Conservation (phyloP, 805 yeast genomes). For the Wickerhamiella shivajii region DNA sequence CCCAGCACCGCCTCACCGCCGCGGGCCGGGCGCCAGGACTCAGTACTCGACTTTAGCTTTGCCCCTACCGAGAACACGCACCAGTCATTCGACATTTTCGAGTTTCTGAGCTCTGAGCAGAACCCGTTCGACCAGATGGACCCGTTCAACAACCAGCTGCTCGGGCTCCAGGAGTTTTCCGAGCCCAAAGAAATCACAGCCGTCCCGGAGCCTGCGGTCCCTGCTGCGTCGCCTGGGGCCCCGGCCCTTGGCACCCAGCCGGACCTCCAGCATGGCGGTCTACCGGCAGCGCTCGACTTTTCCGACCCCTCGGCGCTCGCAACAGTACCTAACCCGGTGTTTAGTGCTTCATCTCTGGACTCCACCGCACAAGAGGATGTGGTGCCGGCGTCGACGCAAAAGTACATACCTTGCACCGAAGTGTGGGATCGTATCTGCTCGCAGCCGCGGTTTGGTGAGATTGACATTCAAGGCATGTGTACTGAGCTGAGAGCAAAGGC, state of each 20-base stretch:
- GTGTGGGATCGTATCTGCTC: constrained; percentile 93
- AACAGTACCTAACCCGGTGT: no score
- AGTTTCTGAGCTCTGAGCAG: constrained; percentile 7
- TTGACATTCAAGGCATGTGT: constrained; percentile 92
- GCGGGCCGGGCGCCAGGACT: no score
- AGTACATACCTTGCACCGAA: constrained; percentile 60
- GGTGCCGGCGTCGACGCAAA: constrained; percentile 21
- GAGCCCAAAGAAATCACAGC: no score
- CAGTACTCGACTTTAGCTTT: constrained; percentile 2
- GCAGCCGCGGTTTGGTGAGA: constrained; percentile 84
- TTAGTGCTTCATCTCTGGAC: no score
- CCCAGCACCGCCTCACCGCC: no score
- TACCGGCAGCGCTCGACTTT: no score
- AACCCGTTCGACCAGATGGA: no score
- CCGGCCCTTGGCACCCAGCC: no score
- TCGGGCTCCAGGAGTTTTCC: no score
- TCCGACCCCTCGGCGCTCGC: no score
- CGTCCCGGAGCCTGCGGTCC: neutral
- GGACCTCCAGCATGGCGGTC: no score
- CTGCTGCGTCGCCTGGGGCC: neutral
- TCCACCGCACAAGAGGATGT: constrained; percentile 16
- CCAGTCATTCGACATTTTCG: constrained; percentile 5
- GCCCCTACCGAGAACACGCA: neutral
- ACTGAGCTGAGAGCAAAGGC: constrained; percentile 81
- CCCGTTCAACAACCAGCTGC: no score